These are phyloP conservation scores for Kuraishia cidri DNA, from an alignment of 805 yeast genomes.

Conservation along the genomic window DNA sequence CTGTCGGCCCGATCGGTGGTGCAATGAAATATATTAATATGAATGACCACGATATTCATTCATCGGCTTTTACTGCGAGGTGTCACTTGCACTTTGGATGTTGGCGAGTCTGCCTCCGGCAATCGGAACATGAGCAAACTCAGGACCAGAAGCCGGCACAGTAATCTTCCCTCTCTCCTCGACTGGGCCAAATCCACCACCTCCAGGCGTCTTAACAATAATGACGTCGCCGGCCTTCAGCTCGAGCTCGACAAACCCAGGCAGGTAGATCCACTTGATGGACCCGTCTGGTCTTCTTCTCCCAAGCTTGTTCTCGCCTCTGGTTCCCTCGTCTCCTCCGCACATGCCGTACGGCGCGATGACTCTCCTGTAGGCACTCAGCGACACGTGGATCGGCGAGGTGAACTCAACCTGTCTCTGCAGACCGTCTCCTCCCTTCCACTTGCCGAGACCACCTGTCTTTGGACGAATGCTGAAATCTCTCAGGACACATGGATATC, in stretches of 20 bases:
- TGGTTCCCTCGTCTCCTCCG: conserved; percentile 43
- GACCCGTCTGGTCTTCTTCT: conserved; percentile 18
- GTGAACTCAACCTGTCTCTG: conserved; percentile 38
- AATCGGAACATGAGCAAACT: conserved; percentile 10
- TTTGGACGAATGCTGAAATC: conserved; percentile 33
- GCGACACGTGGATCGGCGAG: conserved; percentile 28
- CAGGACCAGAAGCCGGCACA: too few species aligned
- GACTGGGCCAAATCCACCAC: conserved; percentile 38
- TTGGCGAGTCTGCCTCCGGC: conserved; percentile 12
- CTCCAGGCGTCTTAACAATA: conserved; percentile 31
- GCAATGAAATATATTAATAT: too few species aligned
- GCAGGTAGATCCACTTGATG: conserved; percentile 22
- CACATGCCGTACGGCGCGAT: conserved; percentile 44
- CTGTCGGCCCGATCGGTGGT: too few species aligned
- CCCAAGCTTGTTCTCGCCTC: conserved; percentile 31
- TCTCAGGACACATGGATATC: conserved; percentile 39
- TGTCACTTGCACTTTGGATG: conserved; percentile 5
- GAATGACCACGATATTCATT: too few species aligned
- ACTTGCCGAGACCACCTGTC: conserved; percentile 42
- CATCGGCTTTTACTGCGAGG: background rate
- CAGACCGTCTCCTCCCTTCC: conserved; percentile 44
- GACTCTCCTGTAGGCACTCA: conserved; percentile 42
- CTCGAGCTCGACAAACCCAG: conserved; percentile 28
- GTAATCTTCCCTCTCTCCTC: too few species aligned
- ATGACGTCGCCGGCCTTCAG: conserved; percentile 27